A percentile compares a stretch with the other conserved stretches of the same genome.
Conservation (phyloP, 805 yeast genomes). For the Metschnikowia drakensbergensis region DNA sequence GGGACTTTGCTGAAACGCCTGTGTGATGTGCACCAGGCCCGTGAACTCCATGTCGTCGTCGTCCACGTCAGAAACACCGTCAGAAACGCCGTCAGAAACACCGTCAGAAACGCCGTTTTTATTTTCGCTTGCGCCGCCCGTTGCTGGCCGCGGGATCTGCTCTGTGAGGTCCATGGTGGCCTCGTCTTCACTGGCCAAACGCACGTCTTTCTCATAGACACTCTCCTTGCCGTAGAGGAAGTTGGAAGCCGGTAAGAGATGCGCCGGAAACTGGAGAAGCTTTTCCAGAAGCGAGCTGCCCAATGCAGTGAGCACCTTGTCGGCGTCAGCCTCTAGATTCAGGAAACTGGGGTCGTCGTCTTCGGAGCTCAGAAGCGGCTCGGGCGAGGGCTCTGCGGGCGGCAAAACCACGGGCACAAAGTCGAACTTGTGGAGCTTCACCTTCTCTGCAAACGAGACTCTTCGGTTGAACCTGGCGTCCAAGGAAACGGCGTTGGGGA, state of each 20-base stretch:
- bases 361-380: constrained; percentile 6
- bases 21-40: constrained; percentile 6
- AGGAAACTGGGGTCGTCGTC: constrained; percentile 14
- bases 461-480: constrained; percentile 36
- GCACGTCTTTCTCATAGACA: not conserved
- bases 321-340: constrained; percentile 20
- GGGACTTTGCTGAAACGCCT: not conserved
- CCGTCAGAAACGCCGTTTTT: not conserved
- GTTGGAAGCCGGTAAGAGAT: constrained; percentile 2
- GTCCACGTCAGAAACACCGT: too few species aligned
- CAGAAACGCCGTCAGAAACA: too few species aligned
- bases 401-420: constrained; percentile 23
- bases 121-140: not conserved
- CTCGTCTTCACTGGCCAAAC: constrained; percentile 11
- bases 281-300: constrained; percentile 2
- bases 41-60: constrained; percentile 17
- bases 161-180: constrained; percentile 32
- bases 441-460: constrained; percentile 77
- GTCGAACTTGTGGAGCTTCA: constrained; percentile 57
- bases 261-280: constrained; percentile 8
- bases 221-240: not conserved
- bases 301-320: constrained; percentile 11
- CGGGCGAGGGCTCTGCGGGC: constrained; percentile 1
- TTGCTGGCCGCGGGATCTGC: constrained; percentile 8
- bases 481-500: not conserved